These are phyloP conservation scores for Quillaja saponaria DNA, from an alignment of 306 rosid genomes.

Conservation along the genomic window DNA sequence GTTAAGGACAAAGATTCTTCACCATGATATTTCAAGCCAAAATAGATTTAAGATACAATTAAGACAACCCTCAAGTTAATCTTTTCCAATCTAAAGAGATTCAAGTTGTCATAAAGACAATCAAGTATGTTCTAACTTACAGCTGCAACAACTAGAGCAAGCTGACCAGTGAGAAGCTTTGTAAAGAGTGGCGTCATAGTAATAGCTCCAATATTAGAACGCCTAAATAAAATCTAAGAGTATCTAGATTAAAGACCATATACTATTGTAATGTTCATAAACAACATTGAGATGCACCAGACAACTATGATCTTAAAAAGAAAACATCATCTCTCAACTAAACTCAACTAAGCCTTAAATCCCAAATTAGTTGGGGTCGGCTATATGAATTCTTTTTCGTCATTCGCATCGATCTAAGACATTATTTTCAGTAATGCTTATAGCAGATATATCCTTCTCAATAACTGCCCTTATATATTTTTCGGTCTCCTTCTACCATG, in stretches of 20 bases:
- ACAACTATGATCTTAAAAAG: not conserved
- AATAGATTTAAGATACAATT: not conserved
- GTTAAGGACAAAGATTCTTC: conserved; percentile 10
- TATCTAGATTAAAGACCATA: conserved; percentile 10
- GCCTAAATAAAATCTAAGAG: conserved; percentile 48
- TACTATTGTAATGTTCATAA: conserved; percentile 13
- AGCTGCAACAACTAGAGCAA: conserved; percentile 92
- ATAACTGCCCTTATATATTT: too few relatives aligned
- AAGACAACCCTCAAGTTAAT: not conserved
- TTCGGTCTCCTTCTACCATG: too few relatives aligned
- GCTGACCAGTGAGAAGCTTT: conserved; percentile 92
- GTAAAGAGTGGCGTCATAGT: conserved; percentile 92
- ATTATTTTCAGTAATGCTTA: too few relatives aligned
- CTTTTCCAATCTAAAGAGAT: not conserved
- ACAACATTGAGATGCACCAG: conserved; percentile 5
- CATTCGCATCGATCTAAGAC: too few relatives aligned
- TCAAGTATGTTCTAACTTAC: conserved; percentile 53
- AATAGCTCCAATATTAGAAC: conserved; percentile 91
- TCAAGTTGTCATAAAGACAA: not conserved
- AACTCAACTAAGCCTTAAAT: too few relatives aligned
- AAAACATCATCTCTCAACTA: too few relatives aligned
- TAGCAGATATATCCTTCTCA: too few relatives aligned
- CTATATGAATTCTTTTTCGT: too few relatives aligned
- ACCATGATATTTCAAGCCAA: conserved; percentile 12
- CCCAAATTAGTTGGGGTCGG: too few relatives aligned